phyloP scores from a whole-genome alignment of 208 protist genomes.

The Perkinsela sp. region DNA sequence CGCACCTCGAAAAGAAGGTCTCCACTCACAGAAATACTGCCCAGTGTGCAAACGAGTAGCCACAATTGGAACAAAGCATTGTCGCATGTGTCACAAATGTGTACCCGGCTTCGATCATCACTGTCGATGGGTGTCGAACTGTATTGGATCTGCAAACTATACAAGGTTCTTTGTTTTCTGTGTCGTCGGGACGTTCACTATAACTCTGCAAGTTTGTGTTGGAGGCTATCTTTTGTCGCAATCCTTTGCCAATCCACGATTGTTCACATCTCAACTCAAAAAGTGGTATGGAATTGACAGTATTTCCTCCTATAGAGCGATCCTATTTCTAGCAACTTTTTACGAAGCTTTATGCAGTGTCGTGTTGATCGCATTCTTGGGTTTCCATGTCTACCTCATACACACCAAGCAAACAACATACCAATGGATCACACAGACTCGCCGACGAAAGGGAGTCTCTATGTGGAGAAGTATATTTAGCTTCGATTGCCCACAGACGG shows the following conservation, averaged over 20 bases:
- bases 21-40: background rate
- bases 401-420: constrained; percentile 6
- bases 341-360: constrained; percentile 1
- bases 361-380: constrained; percentile 5
- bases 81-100: constrained; percentile 62
- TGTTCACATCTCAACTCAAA: constrained; percentile 2
- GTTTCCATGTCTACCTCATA: constrained; percentile 5
- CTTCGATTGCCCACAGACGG: background rate
- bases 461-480: background rate
- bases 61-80: constrained; percentile 27
- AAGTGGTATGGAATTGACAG: background rate
- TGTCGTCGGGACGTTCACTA: constrained; percentile 14
- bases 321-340: constrained; percentile 1
- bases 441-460: background rate
- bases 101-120: constrained; percentile 59
- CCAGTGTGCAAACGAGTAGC: background rate
- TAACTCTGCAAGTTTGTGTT: constrained; percentile 19
- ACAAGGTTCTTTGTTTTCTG: constrained; percentile 38
- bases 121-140: constrained; percentile 68
- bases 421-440: background rate
- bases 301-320: background rate
- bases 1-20: background rate
- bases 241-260: background rate
- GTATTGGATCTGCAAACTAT: constrained; percentile 47
- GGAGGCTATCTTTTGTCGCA: constrained; percentile 21